Conservation (phyloP, 1,284 basidiomycete genomes). For the Rhodotorula sp. region DNA sequence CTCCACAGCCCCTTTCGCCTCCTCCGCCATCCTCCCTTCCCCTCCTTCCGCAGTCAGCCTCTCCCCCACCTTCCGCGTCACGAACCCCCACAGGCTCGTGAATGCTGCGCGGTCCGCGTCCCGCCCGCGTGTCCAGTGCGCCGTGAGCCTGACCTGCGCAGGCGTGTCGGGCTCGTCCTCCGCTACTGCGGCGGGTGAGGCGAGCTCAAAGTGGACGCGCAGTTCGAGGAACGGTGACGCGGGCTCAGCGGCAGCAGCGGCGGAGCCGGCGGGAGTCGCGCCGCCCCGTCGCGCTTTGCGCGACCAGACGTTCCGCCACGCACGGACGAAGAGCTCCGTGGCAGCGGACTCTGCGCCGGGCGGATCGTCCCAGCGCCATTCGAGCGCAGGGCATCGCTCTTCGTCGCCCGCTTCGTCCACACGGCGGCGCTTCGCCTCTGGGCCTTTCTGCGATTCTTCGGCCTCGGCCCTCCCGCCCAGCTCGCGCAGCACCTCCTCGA, state of each 20-base stretch:
- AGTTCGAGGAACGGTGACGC: neutral
- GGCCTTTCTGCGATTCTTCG: too few relatives aligned
- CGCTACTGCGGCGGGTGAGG: neutral
- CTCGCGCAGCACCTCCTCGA: neutral
- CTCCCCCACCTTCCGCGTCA: slow-evolving; percentile 12
- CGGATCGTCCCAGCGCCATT: neutral
- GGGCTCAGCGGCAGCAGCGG: neutral
- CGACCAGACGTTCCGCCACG: slow-evolving; percentile 15
- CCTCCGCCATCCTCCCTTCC: neutral
- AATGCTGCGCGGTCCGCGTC: neutral
- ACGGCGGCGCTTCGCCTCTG: neutral
- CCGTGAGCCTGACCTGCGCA: neutral
- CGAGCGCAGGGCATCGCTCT: neutral
- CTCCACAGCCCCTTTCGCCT: neutral
- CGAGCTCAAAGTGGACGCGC: neutral
- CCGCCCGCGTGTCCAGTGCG: neutral
- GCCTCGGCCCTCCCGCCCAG: neutral
- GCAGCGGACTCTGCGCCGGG: neutral
- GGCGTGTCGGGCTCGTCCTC: neutral
- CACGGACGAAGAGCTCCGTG: neutral
- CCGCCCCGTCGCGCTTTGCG: slow-evolving; percentile 9
- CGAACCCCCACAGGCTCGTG: slow-evolving; percentile 1
- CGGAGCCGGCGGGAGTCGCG: too few relatives aligned
- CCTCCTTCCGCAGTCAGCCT: neutral
- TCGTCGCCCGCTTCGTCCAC: too few relatives aligned